Evolutionary conservation across 192 early-diverging fungal species (phyloP).

Genomic region (Lobosporangium transversale): DNA sequence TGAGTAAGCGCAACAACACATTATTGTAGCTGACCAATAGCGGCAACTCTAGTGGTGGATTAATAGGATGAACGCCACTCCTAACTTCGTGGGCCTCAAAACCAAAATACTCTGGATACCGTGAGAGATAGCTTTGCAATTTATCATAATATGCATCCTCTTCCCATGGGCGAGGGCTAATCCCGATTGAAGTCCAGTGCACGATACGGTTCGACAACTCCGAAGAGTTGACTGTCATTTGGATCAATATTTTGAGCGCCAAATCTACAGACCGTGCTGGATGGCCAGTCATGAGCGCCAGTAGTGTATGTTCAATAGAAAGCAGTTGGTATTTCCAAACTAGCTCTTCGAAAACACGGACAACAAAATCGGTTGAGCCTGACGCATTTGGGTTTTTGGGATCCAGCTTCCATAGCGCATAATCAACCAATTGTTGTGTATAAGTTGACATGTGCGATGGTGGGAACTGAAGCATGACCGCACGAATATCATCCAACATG

Average conservation of each 20-base stretch:
- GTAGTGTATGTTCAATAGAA: conserved; percentile 74
- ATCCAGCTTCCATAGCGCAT: conserved; percentile 60
- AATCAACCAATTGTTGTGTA: conserved; percentile 74
- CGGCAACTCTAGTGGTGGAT: conserved; percentile 66
- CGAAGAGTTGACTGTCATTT: conserved; percentile 55
- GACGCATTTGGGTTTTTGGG: conserved; percentile 44
- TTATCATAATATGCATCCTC: conserved; percentile 76
- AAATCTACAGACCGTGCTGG: conserved; percentile 47
- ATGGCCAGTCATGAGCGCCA: conserved; percentile 72
- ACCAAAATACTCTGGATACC: conserved; percentile 80
- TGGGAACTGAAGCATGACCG: conserved; percentile 74
- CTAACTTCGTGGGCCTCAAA: conserved; percentile 74
- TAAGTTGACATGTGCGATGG: conserved; percentile 75
- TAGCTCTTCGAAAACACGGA: conserved; percentile 68
- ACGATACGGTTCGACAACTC: conserved; percentile 66
- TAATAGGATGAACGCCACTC: conserved; percentile 50
- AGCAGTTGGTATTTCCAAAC: conserved; percentile 79
- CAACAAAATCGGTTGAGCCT: conserved; percentile 39
- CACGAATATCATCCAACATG: conserved; percentile 61
- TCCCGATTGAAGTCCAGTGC: conserved; percentile 72
- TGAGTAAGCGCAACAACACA: conserved; percentile 70
- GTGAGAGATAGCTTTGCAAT: conserved; percentile 66
- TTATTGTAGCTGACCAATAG: conserved; percentile 81
- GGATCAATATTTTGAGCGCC: conserved; percentile 54
- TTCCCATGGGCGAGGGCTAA: conserved; percentile 75